Percentiles rank a stretch among this genome's conserved stretches.
Conservation (phyloP, 1,139 yeast genomes). For the Sugiyamaella neomexicana region DNA sequence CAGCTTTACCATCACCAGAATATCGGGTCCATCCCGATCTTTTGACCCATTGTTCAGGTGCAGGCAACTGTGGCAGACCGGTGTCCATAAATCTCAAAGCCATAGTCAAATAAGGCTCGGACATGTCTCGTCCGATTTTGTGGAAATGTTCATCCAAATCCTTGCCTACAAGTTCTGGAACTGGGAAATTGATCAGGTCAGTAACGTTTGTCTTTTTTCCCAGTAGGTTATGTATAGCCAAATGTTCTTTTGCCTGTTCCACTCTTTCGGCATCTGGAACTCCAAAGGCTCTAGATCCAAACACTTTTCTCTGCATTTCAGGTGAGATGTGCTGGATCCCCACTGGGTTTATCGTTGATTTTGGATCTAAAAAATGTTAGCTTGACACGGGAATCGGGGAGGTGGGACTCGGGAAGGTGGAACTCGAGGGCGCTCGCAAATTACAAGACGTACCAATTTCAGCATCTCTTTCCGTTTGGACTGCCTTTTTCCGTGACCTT, state of each 20-base stretch:
- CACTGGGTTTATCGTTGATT: slow-evolving; percentile 51
- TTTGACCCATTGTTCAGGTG: slow-evolving; percentile 29
- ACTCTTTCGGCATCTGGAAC: slow-evolving; percentile 44
- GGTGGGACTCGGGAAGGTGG: too few species aligned
- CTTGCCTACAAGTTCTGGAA: slow-evolving; percentile 71
- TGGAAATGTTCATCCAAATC: slow-evolving; percentile 83
- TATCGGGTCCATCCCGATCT: slow-evolving; percentile 84
- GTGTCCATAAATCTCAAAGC: slow-evolving; percentile 45
- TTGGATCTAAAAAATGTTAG: slow-evolving; percentile 10
- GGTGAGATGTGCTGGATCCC: slow-evolving; percentile 46
- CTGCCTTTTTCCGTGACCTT: slow-evolving; percentile 2
- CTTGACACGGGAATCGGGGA: not conserved
- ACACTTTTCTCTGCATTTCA: slow-evolving; percentile 32
- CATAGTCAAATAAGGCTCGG: slow-evolving; percentile 61
- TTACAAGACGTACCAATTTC: not conserved
- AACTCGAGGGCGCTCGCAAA: too few species aligned
- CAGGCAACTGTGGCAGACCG: slow-evolving; percentile 51
- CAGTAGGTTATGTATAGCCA: slow-evolving; percentile 62
- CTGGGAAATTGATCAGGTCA: slow-evolving; percentile 58
- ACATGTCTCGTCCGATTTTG: slow-evolving; percentile 57
- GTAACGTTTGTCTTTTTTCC: slow-evolving; percentile 74
- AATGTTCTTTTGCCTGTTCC: slow-evolving; percentile 60
- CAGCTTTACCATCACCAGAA: slow-evolving; percentile 52
- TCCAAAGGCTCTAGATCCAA: slow-evolving; percentile 28
- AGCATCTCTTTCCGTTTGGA: not conserved